phyloP scores from a whole-genome alignment of 495 filamentous ascomycete species.

The Neurospora sp. region DNA sequence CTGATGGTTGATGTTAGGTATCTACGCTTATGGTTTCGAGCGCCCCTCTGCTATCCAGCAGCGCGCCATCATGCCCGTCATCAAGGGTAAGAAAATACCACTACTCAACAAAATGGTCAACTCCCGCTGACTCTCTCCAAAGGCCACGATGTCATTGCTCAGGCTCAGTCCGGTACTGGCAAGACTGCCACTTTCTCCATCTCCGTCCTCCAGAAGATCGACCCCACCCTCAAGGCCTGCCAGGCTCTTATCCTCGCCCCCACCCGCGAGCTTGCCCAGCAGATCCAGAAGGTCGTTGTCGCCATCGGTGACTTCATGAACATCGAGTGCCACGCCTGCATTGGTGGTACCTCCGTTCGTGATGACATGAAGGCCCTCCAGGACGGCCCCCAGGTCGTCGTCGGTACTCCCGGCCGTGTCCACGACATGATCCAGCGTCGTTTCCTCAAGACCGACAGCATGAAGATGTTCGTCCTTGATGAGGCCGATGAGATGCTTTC shows the following conservation, averaged over 20 bases:
- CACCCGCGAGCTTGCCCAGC: constrained; percentile 92
- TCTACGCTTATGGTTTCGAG: constrained; percentile 99
- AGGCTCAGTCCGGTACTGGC: constrained; percentile 97
- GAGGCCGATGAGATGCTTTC: constrained; percentile 91
- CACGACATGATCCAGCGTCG: constrained; percentile 98
- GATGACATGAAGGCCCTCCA: constrained; percentile 96
- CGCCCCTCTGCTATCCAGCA: constrained; percentile 98
- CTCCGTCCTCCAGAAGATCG: constrained; percentile 90
- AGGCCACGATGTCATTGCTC: constrained; percentile 98
- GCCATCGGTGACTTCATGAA: constrained; percentile 99
- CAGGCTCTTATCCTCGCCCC: constrained; percentile 96
- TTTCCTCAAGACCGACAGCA: constrained; percentile 81
- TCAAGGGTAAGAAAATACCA: constrained; percentile 72
- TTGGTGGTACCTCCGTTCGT: constrained; percentile 93
- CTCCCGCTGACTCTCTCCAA: constrained; percentile 17
- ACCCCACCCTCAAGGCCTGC: constrained; percentile 72
- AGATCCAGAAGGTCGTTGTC: constrained; percentile 97
- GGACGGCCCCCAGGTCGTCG: constrained; percentile 94
- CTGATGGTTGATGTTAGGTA: constrained; percentile 47
- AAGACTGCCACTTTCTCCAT: constrained; percentile 99
- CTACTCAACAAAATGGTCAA: constrained; percentile 5
- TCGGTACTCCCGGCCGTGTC: constrained; percentile 90
- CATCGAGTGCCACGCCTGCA: constrained; percentile 96
- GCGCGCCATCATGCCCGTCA: constrained; percentile 98
- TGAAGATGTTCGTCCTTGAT: constrained; percentile 97